A percentile compares a stretch with the other conserved stretches of the same genome.
These are phyloP conservation scores for Yamadazyma nakazawae DNA, from an alignment of 805 yeast species.

Conservation along the genomic window DNA sequence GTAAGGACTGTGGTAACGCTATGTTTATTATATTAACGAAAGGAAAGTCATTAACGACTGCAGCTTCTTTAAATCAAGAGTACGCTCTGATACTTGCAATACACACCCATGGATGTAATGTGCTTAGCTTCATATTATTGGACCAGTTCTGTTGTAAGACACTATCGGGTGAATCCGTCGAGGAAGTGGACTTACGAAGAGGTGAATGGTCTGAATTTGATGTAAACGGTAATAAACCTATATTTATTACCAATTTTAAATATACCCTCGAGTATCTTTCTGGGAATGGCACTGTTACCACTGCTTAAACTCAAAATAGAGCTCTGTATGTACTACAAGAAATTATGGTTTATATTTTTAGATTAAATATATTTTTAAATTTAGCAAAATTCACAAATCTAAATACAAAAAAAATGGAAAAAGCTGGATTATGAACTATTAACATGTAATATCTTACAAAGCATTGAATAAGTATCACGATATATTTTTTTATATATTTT, in stretches of 20 bases:
- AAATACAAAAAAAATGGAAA: not conserved
- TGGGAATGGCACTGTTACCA: conserved; percentile 3
- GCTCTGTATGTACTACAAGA: too few species aligned
- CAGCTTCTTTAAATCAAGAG: not conserved
- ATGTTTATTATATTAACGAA: conserved; percentile 10
- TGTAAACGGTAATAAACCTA: conserved; percentile 4
- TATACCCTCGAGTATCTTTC: conserved; percentile 1
- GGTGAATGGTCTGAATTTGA: conserved; percentile 15
- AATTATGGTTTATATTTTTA: too few species aligned
- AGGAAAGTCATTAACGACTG: not conserved
- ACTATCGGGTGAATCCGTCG: conserved; percentile 6
- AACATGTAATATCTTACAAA: too few species aligned
- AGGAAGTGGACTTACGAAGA: conserved; percentile 13
- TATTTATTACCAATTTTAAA: conserved; percentile 9
- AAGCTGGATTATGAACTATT: not conserved
- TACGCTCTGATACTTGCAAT: conserved; percentile 10
- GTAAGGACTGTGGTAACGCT: conserved; percentile 13
- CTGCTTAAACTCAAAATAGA: too few species aligned
- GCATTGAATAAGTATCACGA: too few species aligned
- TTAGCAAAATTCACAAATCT: too few species aligned
- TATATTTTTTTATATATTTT: too few species aligned
- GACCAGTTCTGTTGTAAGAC: conserved; percentile 14
- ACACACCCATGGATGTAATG: conserved; percentile 11
- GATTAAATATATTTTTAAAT: too few species aligned
- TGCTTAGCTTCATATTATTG: conserved; percentile 7